These are phyloP conservation scores for Diplosphaera chodatii DNA, from an alignment of 139 green algal genomes.

Conservation along the genomic window DNA sequence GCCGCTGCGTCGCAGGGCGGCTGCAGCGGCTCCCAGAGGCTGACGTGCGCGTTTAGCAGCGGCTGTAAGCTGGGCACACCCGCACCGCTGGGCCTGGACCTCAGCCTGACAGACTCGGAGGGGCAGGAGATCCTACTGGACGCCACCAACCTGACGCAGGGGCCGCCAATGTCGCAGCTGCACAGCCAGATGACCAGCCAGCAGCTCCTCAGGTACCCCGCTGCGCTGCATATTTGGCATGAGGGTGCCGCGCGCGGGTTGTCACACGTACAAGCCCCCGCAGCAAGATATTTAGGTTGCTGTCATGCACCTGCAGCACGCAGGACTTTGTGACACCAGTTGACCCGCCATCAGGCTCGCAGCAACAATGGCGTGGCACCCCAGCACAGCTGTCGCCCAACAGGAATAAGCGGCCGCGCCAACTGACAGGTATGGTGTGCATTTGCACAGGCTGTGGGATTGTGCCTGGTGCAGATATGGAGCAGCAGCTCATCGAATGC, in stretches of 20 bases:
- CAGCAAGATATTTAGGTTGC: too few species aligned
- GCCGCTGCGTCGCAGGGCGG: background rate
- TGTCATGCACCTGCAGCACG: too few species aligned
- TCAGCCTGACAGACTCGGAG: background rate
- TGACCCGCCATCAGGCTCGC: conserved; percentile 32
- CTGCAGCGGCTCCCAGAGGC: background rate
- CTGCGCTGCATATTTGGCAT: too few species aligned
- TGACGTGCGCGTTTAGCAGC: background rate
- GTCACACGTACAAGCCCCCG: too few species aligned
- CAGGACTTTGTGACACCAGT: conserved; percentile 52
- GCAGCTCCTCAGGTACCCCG: background rate
- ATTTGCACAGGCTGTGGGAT: too few species aligned
- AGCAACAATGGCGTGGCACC: conserved; percentile 12
- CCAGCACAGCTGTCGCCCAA: conserved; percentile 32
- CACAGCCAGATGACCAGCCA: background rate
- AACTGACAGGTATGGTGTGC: background rate
- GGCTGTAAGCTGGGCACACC: background rate
- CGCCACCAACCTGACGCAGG: background rate
- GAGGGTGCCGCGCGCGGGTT: too few species aligned
- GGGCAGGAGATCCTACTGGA: background rate
- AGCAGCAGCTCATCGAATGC: too few species aligned
- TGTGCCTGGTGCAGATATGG: too few species aligned
- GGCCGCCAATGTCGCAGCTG: background rate
- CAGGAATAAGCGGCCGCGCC: conserved; percentile 34
- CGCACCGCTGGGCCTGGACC: background rate